phyloP scores from a whole-genome alignment of 2,329 filamentous ascomycete genomes.

The Diplocarpon mali region DNA sequence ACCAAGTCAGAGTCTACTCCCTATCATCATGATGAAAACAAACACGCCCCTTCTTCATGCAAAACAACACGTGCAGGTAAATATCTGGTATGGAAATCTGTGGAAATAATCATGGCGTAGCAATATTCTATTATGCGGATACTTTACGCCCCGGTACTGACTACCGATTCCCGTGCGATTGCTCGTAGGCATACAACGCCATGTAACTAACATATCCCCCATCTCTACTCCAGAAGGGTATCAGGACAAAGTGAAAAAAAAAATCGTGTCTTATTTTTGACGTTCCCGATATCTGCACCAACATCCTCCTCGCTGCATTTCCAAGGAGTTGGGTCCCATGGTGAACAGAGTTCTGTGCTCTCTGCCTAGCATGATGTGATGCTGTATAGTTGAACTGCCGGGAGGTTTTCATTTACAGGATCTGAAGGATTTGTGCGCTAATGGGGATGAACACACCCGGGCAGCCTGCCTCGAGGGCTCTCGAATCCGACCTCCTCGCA shows the following conservation, averaged over 20 bases:
- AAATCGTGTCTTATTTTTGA: constrained; percentile 1
- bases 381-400: no score
- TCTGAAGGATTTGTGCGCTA: constrained; percentile 34
- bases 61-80: no score
- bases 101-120: neutral
- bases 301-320: no score
- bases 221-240: constrained; percentile 16
- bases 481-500: constrained; percentile 37
- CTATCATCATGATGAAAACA: no score
- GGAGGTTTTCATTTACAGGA: constrained; percentile 29
- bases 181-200: constrained; percentile 6
- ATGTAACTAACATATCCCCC: constrained; percentile 2
- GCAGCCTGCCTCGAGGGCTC: constrained; percentile 24
- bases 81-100: no score
- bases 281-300: no score
- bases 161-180: constrained; percentile 4
- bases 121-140: constrained; percentile 8
- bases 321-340: no score
- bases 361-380: no score
- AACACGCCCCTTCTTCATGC: no score
- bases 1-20: no score
- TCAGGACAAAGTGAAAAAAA: constrained; percentile 13
- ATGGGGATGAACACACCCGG: constrained; percentile 29
- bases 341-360: no score
- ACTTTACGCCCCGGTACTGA: constrained; percentile 2